phyloP scores from a whole-genome alignment of 139 green algal species.

The Asterochloris erici region DNA sequence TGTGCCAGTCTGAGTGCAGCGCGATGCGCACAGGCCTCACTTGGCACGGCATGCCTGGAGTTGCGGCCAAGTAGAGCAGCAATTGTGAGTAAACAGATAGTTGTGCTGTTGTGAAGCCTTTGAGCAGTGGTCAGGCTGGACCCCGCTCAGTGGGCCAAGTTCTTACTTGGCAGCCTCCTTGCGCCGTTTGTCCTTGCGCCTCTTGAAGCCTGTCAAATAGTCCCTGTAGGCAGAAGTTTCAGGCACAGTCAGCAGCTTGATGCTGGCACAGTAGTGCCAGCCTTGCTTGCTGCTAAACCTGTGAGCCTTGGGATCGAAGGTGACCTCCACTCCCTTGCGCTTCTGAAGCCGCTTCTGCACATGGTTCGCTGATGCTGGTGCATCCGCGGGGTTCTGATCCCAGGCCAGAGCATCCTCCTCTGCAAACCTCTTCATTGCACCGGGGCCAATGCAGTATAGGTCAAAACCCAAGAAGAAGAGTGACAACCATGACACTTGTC shows the following conservation, averaged over 20 bases:
- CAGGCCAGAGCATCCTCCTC: constrained; percentile 13
- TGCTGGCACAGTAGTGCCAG: background rate
- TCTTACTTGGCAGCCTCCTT: constrained; percentile 20
- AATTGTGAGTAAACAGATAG: no score
- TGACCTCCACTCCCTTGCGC: constrained; percentile 9
- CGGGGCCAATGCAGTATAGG: no score
- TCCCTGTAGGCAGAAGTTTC: background rate
- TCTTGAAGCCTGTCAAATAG: constrained; percentile 19
- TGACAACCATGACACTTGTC: no score
- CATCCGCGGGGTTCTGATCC: background rate
- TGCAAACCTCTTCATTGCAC: background rate
- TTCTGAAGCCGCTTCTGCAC: constrained; percentile 18
- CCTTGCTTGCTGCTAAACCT: background rate
- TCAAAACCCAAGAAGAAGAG: no score
- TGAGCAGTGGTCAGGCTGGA: background rate
- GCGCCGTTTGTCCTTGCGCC: constrained; percentile 17
- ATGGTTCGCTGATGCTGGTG: background rate
- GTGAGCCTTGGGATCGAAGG: constrained; percentile 8
- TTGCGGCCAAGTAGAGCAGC: background rate
- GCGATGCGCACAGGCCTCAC: no score
- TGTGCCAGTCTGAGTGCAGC: background rate
- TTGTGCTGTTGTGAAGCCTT: no score
- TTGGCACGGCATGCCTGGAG: background rate
- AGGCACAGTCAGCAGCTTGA: background rate
- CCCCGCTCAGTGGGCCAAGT: background rate